Base-by-base conservation (phyloP, 129 eudicot species). In the Heracleum sosnowskyi region DNA sequence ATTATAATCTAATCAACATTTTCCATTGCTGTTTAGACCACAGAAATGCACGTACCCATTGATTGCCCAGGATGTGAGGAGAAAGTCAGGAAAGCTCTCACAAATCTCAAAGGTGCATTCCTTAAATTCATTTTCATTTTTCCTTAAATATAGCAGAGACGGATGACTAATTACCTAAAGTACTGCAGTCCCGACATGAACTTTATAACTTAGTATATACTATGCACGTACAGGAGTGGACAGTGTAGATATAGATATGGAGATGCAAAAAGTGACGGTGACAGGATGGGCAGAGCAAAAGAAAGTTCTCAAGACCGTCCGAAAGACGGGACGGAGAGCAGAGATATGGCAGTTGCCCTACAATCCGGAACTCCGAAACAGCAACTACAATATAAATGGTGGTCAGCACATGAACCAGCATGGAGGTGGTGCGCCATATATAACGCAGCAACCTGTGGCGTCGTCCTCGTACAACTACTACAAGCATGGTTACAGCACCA, bases 341-440 rank as follows among this genome's bases (percentile, higher is more conserved):
- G 96, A 92, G 74, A 62, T 92, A 4, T 92, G 97, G 97, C 90
- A 90, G 77, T 74, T 92, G 33, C 93, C 93, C 0, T 90, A 88
- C 79, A 88, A 86, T 62, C 93, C 93, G 0, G 91, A 90, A 62
- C 75, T 90, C 29, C 84, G 96, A 11, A 90, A 79, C 60, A 79
- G 79, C 31, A 88, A 87, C 53, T 82, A 81, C 79, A 81, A 80
- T 37, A 81, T 83, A 22, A 77, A 81, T 69, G 83, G 82, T 39
- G 37, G 42, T 66, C 87, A 80, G 20, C 84, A 80, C 79, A 77
- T 60, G 68, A 57, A 81, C 72, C 62, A n/a, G n/a, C n/a, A 60
- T 33, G 79, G 78, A 69, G 89, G 89, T 66, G 68, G 33, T 60
- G 68, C 68, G 2, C 33, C 68, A 0, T 60, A n/a, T 60, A 0